A percentile compares a stretch with the other conserved stretches of the same genome.
phyloP scores from a whole-genome alignment of 2,329 filamentous ascomycete species.

The Dissoconium aciculare region DNA sequence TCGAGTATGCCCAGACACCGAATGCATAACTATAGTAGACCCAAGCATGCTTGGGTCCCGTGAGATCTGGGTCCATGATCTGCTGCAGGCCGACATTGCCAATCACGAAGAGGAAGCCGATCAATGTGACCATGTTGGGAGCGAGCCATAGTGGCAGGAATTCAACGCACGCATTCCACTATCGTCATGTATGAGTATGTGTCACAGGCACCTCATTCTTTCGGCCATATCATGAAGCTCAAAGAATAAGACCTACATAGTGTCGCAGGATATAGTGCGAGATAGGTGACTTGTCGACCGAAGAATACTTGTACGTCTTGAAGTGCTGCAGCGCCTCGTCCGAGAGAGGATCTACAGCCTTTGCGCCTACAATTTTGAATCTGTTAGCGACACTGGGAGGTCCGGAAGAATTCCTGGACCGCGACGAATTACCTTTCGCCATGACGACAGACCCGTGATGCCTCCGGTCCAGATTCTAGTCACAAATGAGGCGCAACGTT shows the following conservation, averaged over 20 bases:
- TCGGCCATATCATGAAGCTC: no score
- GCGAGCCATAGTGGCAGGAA: constrained; percentile 89
- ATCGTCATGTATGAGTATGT: constrained; percentile 12
- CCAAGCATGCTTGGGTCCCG: constrained; percentile 64
- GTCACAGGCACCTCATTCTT: no score
- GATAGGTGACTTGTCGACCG: constrained; percentile 86
- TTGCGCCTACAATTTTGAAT: no score
- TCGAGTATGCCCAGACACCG: constrained; percentile 92
- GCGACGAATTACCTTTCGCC: no score
- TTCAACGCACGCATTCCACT: constrained; percentile 97
- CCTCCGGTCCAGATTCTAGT: no score
- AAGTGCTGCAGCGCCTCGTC: constrained; percentile 84
- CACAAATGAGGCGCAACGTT: no score
- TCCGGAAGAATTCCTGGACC: no score
- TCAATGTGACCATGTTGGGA: constrained; percentile 90
- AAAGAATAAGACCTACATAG: constrained; percentile 64
- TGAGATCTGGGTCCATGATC: constrained; percentile 73
- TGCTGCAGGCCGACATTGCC: constrained; percentile 63
- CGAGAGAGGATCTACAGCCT: constrained; percentile 38
- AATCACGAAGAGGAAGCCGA: constrained; percentile 90
- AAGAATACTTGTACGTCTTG: constrained; percentile 93
- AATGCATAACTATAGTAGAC: constrained; percentile 91
- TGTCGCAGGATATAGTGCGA: constrained; percentile 88
- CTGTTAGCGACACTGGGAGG: no score
- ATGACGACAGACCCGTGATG: no score